Percentiles rank a stretch among this genome's conserved stretches.
Evolutionary conservation across 2,329 filamentous ascomycete genomes (phyloP).

Genomic region (Verticillium nonalfalfae): DNA sequence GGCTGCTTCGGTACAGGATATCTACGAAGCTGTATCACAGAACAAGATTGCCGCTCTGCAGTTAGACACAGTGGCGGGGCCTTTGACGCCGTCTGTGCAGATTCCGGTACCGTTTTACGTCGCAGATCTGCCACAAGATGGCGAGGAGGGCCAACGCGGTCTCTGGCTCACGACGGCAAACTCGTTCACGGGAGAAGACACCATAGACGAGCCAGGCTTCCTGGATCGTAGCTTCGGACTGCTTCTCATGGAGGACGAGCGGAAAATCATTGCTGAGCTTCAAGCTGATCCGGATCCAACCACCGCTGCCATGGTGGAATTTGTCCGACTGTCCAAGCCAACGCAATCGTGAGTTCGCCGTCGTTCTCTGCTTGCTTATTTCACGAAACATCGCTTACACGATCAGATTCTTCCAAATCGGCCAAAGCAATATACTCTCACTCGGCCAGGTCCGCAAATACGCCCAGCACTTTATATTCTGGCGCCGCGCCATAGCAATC

Average conservation of each 20-base stretch:
- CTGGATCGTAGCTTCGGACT: constrained; percentile 84
- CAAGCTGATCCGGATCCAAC: constrained; percentile 71
- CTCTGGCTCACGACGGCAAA: constrained; percentile 87
- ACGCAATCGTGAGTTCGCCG: constrained; percentile 48
- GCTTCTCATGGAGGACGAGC: constrained; percentile 77
- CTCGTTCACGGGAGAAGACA: constrained; percentile 63
- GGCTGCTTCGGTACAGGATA: constrained; percentile 73
- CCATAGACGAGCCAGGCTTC: constrained; percentile 57
- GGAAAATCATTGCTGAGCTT: constrained; percentile 65
- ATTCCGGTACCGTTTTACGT: constrained; percentile 64
- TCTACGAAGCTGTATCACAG: constrained; percentile 74
- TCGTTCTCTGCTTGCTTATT: not conserved
- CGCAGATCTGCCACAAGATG: constrained; percentile 62
- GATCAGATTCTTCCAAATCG: constrained; percentile 58
- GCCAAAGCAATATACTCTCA: constrained; percentile 64
- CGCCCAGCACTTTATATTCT: constrained; percentile 90
- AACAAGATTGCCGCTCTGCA: constrained; percentile 83
- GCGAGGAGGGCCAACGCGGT: constrained; percentile 64
- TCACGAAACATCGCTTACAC: not conserved
- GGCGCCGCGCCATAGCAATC: constrained; percentile 87
- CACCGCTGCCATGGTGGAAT: constrained; percentile 72
- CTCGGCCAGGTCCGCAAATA: constrained; percentile 79
- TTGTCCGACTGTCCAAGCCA: constrained; percentile 68
- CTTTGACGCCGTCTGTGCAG: constrained; percentile 56
- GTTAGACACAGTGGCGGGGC: constrained; percentile 56